Evolutionary conservation across 31 red algal genomes (phyloP).

Genomic region (Endocladia muricata): DNA sequence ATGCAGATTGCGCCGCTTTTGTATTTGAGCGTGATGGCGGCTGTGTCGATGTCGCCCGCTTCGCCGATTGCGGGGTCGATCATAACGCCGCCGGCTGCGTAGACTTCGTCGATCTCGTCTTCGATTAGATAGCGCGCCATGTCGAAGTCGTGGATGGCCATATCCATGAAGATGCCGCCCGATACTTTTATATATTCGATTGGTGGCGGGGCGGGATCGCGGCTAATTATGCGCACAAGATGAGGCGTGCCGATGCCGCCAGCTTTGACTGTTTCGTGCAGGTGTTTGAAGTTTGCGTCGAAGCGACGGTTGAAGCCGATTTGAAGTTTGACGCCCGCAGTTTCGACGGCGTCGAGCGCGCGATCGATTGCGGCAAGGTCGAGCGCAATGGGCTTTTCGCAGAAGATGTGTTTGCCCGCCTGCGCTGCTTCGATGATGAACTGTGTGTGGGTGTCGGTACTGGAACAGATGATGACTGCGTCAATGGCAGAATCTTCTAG

Average conservation of each 20-base stretch:
- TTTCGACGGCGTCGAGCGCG: constrained; percentile 78
- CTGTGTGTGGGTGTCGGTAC: constrained; percentile 80
- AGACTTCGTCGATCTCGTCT: constrained; percentile 92
- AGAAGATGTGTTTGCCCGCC: constrained; percentile 99
- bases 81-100: constrained; percentile 81
- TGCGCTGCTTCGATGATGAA: constrained; percentile 94
- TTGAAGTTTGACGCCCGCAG: constrained; percentile 94
- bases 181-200: constrained; percentile 90
- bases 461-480: constrained; percentile 98
- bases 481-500: constrained; percentile 86
- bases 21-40: constrained; percentile 82
- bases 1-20: constrained; percentile 82
- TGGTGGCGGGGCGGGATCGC: constrained; percentile 90
- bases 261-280: constrained; percentile 63
- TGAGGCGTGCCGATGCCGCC: constrained; percentile 95
- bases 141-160: constrained; percentile 97
- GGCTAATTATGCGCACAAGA: constrained; percentile 87
- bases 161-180: constrained; percentile 98
- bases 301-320: constrained; percentile 98
- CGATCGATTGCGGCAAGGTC: constrained; percentile 83
- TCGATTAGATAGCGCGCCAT: constrained; percentile 96
- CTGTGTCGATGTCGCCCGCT: constrained; percentile 95
- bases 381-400: constrained; percentile 96
- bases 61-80: constrained; percentile 74
- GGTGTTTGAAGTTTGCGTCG: constrained; percentile 85